Evolutionary conservation across 306 rosid species (phyloP).

Genomic region (Lithocarpus polystachyus): DNA sequence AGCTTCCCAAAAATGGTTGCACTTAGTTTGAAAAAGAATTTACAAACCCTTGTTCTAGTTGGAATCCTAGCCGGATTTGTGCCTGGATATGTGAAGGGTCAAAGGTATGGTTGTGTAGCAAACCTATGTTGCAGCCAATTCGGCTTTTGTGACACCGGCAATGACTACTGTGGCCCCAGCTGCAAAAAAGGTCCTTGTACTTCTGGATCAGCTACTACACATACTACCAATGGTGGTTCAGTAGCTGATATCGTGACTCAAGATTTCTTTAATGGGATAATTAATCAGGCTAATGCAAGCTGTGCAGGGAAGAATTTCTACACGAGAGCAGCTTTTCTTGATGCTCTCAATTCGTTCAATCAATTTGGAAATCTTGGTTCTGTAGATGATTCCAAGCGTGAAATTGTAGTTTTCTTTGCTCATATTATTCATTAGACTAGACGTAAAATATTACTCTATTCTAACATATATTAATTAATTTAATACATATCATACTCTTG

Average conservation of each 20-base stretch:
- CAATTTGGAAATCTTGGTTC: conserved; percentile 41
- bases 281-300: conserved; percentile 29
- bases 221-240: not conserved
- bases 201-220: not conserved
- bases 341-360: conserved; percentile 42
- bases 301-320: conserved; percentile 69
- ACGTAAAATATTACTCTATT: conserved; percentile 32
- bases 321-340: conserved; percentile 40
- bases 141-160: conserved; percentile 55
- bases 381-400: conserved; percentile 58
- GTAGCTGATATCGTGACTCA: conserved; percentile 55
- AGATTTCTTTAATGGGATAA: conserved; percentile 49
- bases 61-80: conserved; percentile 3
- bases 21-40: not conserved
- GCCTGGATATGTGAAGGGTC: conserved; percentile 12
- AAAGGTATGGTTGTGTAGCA: conserved; percentile 56
- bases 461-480: not conserved
- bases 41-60: not conserved
- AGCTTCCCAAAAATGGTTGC: not conserved
- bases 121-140: conserved; percentile 58
- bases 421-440: conserved; percentile 83
- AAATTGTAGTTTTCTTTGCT: conserved; percentile 76
- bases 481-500: no score
- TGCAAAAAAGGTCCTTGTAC: conserved; percentile 58
- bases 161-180: conserved; percentile 56